A percentile compares a stretch with the other conserved stretches of the same genome.
phyloP scores from a whole-genome alignment of 1,284 basidiomycete genomes.

The Ustilago cynodontis region DNA sequence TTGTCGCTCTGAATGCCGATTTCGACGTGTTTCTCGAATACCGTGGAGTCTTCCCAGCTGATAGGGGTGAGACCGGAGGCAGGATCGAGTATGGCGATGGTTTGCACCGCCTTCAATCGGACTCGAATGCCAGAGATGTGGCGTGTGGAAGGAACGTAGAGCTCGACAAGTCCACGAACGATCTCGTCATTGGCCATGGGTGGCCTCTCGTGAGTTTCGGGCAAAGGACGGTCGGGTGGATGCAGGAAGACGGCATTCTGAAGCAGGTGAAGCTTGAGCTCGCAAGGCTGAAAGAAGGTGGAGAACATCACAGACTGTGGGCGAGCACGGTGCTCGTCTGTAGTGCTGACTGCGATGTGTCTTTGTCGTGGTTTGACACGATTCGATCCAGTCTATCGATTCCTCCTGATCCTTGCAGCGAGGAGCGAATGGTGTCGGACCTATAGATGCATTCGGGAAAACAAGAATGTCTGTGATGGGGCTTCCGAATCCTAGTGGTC shows the following conservation, averaged over 20 bases:
- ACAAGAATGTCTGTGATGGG: not conserved
- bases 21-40: conserved; percentile 66
- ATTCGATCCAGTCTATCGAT: not conserved
- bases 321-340: not conserved
- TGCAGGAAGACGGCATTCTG: conserved; percentile 67
- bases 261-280: conserved; percentile 66
- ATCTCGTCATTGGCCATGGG: conserved; percentile 67
- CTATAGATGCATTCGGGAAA: not conserved
- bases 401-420: not conserved
- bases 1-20: conserved; percentile 61
- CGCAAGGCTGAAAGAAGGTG: conserved; percentile 64
- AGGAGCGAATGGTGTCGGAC: not conserved
- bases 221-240: conserved; percentile 60
- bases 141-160: conserved; percentile 63
- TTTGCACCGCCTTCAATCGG: conserved; percentile 64
- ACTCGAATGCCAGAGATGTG: conserved; percentile 67
- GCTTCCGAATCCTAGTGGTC: not conserved
- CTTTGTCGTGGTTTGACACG: not conserved
- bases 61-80: conserved; percentile 55
- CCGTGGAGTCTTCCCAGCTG: conserved; percentile 65
- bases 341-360: not conserved
- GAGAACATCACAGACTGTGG: conserved; percentile 50
- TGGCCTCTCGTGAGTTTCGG: conserved; percentile 56
- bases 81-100: conserved; percentile 64
- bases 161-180: conserved; percentile 67